phyloP scores from a whole-genome alignment of 768 basidiomycete genomes.

The Astraeus odoratus region DNA sequence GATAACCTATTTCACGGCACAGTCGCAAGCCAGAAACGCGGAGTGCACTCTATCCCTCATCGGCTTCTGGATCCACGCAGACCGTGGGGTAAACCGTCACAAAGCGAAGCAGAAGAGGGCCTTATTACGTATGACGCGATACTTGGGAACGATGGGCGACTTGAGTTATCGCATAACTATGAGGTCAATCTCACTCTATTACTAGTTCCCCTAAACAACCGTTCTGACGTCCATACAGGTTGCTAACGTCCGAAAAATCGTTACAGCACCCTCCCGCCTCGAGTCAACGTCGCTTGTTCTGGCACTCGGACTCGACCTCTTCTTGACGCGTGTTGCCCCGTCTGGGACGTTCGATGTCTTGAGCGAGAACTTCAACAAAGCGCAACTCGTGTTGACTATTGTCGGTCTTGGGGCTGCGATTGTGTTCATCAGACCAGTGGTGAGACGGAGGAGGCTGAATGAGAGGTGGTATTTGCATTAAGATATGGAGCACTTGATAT shows the following conservation, averaged over 20 bases:
- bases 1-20: too few species aligned
- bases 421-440: conserved; percentile 76
- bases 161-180: conserved; percentile 50
- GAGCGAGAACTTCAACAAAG: conserved; percentile 89
- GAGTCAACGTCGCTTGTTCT: conserved; percentile 92
- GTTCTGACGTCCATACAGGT: conserved; percentile 38
- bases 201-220: background rate
- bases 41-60: conserved; percentile 69
- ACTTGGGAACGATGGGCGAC: conserved; percentile 58
- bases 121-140: conserved; percentile 81
- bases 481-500: background rate
- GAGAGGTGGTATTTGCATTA: conserved; percentile 62
- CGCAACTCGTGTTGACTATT: conserved; percentile 81
- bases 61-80: conserved; percentile 78
- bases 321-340: conserved; percentile 77
- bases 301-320: conserved; percentile 83
- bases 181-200: conserved; percentile 31
- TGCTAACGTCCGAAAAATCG: conserved; percentile 56
- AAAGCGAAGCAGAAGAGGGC: conserved; percentile 77
- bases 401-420: conserved; percentile 68
- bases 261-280: conserved; percentile 76
- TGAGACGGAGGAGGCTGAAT: conserved; percentile 54
- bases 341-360: conserved; percentile 91
- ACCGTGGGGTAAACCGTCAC: conserved; percentile 67
- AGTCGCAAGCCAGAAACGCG: conserved; percentile 76